phyloP scores from a whole-genome alignment of 1,284 basidiomycete species.

The Mycena sp. region DNA sequence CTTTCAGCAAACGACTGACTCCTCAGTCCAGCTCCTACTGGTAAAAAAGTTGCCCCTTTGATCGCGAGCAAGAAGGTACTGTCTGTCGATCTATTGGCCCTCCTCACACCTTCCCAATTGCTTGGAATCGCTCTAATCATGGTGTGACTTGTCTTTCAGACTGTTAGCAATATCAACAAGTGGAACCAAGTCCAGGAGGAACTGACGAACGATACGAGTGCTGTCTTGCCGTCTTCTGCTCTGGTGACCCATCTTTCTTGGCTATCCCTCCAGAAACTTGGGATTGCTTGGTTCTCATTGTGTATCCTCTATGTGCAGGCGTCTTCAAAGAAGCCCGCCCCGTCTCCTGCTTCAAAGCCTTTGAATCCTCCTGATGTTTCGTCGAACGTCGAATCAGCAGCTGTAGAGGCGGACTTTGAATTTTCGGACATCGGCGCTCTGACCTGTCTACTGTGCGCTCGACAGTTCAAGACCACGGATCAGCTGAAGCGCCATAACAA shows the following conservation, averaged over 20 bases:
- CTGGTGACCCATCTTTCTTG: constrained; percentile 49
- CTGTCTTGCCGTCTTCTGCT: constrained; percentile 40
- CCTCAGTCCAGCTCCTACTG: constrained; percentile 60
- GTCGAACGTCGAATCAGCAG: background rate
- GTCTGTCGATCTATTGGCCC: constrained; percentile 11
- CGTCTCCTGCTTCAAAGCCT: constrained; percentile 14
- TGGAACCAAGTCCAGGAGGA: constrained; percentile 95
- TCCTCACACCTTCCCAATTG: background rate
- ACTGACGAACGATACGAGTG: constrained; percentile 58
- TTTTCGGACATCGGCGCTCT: constrained; percentile 78
- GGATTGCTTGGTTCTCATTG: constrained; percentile 39
- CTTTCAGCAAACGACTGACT: constrained; percentile 16
- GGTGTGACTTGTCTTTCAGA: constrained; percentile 56
- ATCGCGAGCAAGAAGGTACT: constrained; percentile 90
- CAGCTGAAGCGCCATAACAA: constrained; percentile 88
- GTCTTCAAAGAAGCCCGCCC: constrained; percentile 23
- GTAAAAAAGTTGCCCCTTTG: constrained; percentile 83
- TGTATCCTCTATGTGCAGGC: constrained; percentile 42
- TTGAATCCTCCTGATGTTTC: constrained; percentile 3
- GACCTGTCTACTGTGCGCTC: constrained; percentile 89
- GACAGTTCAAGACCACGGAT: constrained; percentile 90
- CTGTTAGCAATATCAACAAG: constrained; percentile 89
- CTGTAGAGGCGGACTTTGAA: constrained; percentile 64
- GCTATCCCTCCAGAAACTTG: constrained; percentile 36
- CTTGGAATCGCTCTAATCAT: constrained; percentile 17